Base-by-base conservation (phyloP, 2,329 filamentous ascomycete genomes). In the Penicillium digitatum region DNA sequence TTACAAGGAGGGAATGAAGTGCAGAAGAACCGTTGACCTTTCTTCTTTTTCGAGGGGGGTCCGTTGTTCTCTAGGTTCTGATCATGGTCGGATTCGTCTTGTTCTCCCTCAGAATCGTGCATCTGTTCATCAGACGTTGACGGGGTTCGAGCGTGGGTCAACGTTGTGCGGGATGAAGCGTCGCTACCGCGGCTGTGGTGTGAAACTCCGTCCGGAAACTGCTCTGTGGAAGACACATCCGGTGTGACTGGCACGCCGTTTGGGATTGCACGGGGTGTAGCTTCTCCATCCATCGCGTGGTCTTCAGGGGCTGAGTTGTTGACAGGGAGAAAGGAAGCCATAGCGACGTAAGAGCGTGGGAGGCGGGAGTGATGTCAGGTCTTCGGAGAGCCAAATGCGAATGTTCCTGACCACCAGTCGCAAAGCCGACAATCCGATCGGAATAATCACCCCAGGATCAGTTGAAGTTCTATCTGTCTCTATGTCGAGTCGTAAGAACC, bases 11-110 rank as follows among this genome's bases (percentile, higher is more conserved):
- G 93, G 65, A 90, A 97, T 31, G 96, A 91, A 4, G 88, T 95
- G 76, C 94, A 99, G 74, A 93, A 96, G 74, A 99, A 99, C 43
- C 90, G 85, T 72, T 96, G 91, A 0, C 91, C 90, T 74, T 96
- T 96, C 77, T 96, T 96, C 82, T 96, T 97, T 77, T 95, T 95
- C 49, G 82, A 86, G 9, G 89, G 87, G 59, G 87, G 83, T n/a
- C 39, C 84, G 78, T 68, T 65, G 45, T 87, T 85, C 11, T 81
- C 84, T 54, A 82, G 81, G 22, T 86, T 79, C 62, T 81, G 85
- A 35, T 76, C 87, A 46, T 82, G 82, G 57, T 90, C 88, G 12
- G 88, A 88, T 31, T 72, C 80, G 24, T 72, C 79, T 18, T 82
- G 81, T 24, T 88, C 88, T 48, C 81, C 86, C 54, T 90, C 88